Percentiles rank a stretch among this genome's conserved stretches.
These are phyloP conservation scores for Pleochaeta shiraiana DNA, from an alignment of 2,329 filamentous ascomycete species.

Conservation along the genomic window DNA sequence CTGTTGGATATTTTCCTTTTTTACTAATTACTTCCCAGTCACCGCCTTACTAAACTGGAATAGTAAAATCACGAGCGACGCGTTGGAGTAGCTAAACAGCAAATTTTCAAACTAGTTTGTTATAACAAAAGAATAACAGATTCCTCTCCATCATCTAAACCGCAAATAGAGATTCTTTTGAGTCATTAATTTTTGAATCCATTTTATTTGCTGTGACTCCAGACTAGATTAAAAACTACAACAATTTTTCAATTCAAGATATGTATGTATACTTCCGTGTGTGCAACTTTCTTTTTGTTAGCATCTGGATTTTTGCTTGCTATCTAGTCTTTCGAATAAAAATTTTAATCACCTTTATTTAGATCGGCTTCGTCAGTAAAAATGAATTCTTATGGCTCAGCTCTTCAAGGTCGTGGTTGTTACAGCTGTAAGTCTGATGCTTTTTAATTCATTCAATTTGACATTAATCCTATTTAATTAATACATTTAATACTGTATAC, in stretches of 20 bases:
- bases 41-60: background rate
- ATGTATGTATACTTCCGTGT: background rate
- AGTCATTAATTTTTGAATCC: no score
- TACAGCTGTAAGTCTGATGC: constrained; percentile 32
- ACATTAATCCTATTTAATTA: background rate
- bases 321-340: background rate
- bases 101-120: background rate
- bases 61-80: background rate
- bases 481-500: background rate
- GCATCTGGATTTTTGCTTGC: background rate
- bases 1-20: no score
- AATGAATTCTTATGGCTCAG: constrained; percentile 18
- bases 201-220: background rate
- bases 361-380: constrained; percentile 1
- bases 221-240: background rate
- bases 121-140: no score
- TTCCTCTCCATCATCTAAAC: no score
- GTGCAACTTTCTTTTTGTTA: background rate
- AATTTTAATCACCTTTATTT: background rate
- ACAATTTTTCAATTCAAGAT: background rate
- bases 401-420: constrained; percentile 22
- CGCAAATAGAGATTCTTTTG: no score
- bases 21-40: background rate
- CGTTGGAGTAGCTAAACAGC: background rate
- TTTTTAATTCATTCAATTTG: constrained; percentile 12